Percentiles rank a stretch among this genome's conserved stretches.
Conservation (phyloP, 192 early-diverging fungal species). For the Coemansia guatemalensis region DNA sequence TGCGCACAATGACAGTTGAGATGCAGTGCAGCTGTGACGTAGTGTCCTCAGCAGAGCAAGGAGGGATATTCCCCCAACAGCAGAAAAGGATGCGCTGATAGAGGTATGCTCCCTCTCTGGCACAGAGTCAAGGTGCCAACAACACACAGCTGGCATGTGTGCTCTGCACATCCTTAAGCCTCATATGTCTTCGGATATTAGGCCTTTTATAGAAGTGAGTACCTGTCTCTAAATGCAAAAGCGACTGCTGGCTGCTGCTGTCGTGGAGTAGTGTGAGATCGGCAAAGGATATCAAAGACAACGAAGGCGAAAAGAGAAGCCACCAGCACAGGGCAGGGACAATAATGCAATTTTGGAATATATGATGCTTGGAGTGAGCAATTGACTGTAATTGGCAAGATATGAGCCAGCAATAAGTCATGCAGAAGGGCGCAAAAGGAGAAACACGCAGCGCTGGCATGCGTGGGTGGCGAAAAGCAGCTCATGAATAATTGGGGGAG, state of each 20-base stretch:
- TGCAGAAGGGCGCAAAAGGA: background rate
- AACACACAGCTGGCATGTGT: background rate
- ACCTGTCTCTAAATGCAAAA: background rate
- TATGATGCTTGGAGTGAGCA: background rate
- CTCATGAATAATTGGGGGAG: background rate
- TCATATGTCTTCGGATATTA: background rate
- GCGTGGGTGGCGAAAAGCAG: background rate
- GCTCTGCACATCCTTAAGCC: background rate
- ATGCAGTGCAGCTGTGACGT: background rate
- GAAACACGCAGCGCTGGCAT: background rate
- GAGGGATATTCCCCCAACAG: background rate
- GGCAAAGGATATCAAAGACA: background rate
- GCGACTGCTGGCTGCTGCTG: background rate
- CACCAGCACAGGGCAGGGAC: background rate
- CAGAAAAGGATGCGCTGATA: background rate
- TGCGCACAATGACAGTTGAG: background rate
- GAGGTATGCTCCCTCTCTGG: background rate
- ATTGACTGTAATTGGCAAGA: background rate
- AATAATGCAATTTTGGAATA: background rate
- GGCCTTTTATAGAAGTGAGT: background rate
- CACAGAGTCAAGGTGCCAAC: too few species aligned
- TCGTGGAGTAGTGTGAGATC: background rate
- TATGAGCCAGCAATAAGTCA: background rate
- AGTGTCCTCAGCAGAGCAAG: background rate
- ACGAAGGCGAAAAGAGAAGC: background rate